These are phyloP conservation scores for Fraxinus nigra DNA, from an alignment of 305 asterid genomes.

Conservation along the genomic window DNA sequence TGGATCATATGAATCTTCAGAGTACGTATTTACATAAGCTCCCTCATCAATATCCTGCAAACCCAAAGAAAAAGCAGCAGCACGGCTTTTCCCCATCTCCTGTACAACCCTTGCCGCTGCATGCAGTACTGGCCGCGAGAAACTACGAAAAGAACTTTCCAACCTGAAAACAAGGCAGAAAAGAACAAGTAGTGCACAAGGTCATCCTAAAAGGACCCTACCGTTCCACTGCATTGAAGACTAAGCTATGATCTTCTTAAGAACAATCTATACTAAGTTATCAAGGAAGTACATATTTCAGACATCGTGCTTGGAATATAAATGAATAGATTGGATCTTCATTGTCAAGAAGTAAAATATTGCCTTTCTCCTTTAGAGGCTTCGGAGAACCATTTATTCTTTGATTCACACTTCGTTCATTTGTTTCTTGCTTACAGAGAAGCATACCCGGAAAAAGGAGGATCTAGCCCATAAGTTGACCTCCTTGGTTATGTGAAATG, in stretches of 20 bases:
- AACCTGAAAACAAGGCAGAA: constrained; percentile 50
- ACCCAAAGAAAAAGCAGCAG: constrained; percentile 96
- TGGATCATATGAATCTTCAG: constrained; percentile 74
- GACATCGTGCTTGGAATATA: neutral
- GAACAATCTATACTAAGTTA: neutral
- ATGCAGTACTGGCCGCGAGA: constrained; percentile 95
- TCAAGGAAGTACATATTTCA: neutral
- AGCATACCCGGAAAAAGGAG: neutral
- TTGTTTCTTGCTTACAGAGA: neutral
- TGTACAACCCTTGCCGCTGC: constrained; percentile 98
- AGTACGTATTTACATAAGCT: constrained; percentile 60
- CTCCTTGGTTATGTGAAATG: neutral
- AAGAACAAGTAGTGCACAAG: constrained; percentile 15
- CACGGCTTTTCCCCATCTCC: constrained; percentile 99
- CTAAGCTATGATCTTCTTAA: neutral
- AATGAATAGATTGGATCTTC: neutral
- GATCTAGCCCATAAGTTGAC: constrained; percentile 1
- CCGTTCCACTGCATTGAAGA: neutral
- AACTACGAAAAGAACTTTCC: constrained; percentile 95
- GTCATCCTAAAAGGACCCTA: constrained; percentile 11
- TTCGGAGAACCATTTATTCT: neutral
- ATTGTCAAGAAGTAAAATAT: neutral
- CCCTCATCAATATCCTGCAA: constrained; percentile 95
- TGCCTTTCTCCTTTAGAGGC: neutral
- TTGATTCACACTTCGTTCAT: neutral